These are phyloP conservation scores for Phylloporus sp. DNA, from an alignment of 768 basidiomycete species.

Conservation along the genomic window DNA sequence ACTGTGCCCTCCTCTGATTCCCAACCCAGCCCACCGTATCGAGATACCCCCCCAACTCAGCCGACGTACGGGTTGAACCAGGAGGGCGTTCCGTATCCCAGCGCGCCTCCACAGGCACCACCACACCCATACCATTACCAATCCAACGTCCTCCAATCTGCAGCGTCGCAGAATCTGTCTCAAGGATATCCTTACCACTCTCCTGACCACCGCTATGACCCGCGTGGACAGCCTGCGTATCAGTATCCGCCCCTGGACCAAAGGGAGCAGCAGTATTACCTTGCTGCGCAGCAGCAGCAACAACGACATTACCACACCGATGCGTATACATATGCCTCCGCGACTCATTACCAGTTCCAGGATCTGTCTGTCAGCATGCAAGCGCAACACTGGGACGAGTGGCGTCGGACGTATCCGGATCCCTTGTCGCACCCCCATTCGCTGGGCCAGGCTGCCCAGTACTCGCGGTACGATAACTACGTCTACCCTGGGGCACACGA, in stretches of 20 bases:
- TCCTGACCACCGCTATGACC: conserved; percentile 13
- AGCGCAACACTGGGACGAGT: conserved; percentile 13
- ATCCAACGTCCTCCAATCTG: conserved; percentile 7
- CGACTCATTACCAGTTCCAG: conserved; percentile 9
- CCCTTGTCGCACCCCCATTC: background rate
- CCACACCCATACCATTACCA: conserved; percentile 11
- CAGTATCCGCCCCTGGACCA: conserved; percentile 14
- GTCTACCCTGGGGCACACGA: background rate
- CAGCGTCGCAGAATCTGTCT: conserved; percentile 20
- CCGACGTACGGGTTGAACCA: conserved; percentile 7
- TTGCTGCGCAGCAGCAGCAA: too few species aligned
- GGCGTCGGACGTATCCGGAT: conserved; percentile 2
- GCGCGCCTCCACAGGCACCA: conserved; percentile 4
- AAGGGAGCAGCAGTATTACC: conserved; percentile 22
- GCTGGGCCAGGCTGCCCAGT: background rate
- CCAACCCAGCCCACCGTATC: conserved; percentile 5
- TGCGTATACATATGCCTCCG: conserved; percentile 1
- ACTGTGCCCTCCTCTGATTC: conserved; percentile 19
- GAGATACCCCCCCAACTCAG: background rate
- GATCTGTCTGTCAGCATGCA: conserved; percentile 10
- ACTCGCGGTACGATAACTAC: conserved; percentile 6
- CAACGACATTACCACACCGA: conserved; percentile 17
- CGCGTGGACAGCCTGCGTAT: conserved; percentile 10
- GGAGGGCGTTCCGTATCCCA: conserved; percentile 1
- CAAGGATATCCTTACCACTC: conserved; percentile 11